Evolutionary conservation across 768 basidiomycete genomes (phyloP).

Genomic region (Hygrophorus russula): DNA sequence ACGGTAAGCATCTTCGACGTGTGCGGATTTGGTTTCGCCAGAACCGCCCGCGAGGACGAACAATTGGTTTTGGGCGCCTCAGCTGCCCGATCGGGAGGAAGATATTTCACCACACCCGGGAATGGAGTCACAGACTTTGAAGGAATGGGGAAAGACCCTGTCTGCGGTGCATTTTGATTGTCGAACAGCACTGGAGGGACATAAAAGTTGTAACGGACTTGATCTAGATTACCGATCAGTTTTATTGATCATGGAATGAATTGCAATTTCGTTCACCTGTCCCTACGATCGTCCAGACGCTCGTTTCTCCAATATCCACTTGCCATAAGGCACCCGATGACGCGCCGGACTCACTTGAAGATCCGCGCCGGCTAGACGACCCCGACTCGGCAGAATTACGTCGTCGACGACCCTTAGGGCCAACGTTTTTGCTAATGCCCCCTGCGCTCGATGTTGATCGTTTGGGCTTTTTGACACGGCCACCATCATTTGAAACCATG

Average conservation of each 20-base stretch:
- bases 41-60: constrained; percentile 49
- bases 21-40: constrained; percentile 71
- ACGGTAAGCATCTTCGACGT: constrained; percentile 74
- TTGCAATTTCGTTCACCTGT: constrained; percentile 45
- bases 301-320: constrained; percentile 87
- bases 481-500: constrained; percentile 72
- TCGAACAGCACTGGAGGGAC: constrained; percentile 80
- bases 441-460: constrained; percentile 68
- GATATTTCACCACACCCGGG: constrained; percentile 82
- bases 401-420: constrained; percentile 49
- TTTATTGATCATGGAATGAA: neutral
- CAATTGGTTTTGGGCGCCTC: constrained; percentile 72
- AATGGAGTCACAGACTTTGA: constrained; percentile 79
- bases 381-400: constrained; percentile 71
- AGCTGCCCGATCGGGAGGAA: constrained; percentile 79
- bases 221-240: constrained; percentile 38
- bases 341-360: constrained; percentile 53
- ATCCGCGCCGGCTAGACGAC: constrained; percentile 55
- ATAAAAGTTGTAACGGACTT: constrained; percentile 90
- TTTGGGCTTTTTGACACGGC: constrained; percentile 69
- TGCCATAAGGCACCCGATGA: constrained; percentile 79
- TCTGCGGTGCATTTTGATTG: constrained; percentile 61
- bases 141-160: constrained; percentile 66
- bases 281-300: constrained; percentile 91
- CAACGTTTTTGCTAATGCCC: constrained; percentile 37